Evolutionary conservation across 345 rosid genomes (phyloP), one percentile per base, ranked within the genome.

Genomic region (Populus ilicifolia): DNA sequence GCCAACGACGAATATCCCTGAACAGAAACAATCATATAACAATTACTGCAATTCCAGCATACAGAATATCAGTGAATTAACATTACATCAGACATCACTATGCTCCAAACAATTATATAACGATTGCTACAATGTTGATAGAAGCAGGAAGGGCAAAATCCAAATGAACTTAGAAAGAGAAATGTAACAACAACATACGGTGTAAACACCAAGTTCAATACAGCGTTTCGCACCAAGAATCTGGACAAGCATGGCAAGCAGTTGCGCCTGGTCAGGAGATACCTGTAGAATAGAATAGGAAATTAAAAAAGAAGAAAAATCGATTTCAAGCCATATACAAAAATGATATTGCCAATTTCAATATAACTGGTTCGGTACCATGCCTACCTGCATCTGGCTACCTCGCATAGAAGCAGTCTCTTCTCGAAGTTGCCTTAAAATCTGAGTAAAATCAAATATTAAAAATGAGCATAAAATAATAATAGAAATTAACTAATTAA

Each of bases 1-100:
- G 99, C 94, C 90, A 95, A 82, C 6, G 99, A 95, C 18, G 99
- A 93, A 86, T 91, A 93, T 29, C 98, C 99, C 99, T 93, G 79
- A 71, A 66, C 46, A 14, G 56, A 68, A 70, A 27, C 73, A 72
- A 38, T 25, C 38, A 14, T 8, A 56, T 25, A 38, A 29, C 13
- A 67, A 63, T 7, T 0, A 50, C 35, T 16, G 5, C 29, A 38
- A 67, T 7, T 38, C 56, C 8, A 68, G 78, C 70, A 50, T 61
- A 10, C 38, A 30, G 14, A 63, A 44, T 61, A 25, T 39, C 63
- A 56, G 23, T 36, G 50, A 67, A 5, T 29, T 30, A 8, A 12
- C 14, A 48, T 30, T 44, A 20, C 71, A 33, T 50, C 65, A 35
- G 52, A 44, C 62, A 64, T 33, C 27, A 35, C 14, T 11, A 21